Conservation (phyloP, 2,329 filamentous ascomycete species). For the Pseudocercospora fijiensis region DNA sequence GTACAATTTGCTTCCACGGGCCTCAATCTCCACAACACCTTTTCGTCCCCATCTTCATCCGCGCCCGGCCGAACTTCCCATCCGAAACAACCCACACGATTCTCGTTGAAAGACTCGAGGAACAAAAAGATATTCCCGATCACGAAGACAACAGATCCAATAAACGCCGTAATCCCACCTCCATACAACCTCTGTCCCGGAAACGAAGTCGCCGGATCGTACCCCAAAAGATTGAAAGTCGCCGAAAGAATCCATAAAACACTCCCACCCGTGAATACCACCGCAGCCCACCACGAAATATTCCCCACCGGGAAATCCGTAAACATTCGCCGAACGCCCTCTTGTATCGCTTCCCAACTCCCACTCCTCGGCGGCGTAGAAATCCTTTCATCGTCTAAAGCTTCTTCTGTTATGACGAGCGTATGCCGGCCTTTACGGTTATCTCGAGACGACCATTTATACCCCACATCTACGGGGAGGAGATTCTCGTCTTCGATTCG, state of each 20-base stretch:
- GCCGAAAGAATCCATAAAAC: slow-evolving; percentile 52
- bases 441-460: slow-evolving; percentile 45
- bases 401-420: background rate
- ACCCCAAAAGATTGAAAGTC: slow-evolving; percentile 64
- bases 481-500: background rate
- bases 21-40: slow-evolving; percentile 11
- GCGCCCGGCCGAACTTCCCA: slow-evolving; percentile 56
- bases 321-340: slow-evolving; percentile 55
- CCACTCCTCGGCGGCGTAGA: background rate
- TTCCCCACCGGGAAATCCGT: slow-evolving; percentile 21
- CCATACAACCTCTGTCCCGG: slow-evolving; percentile 53
- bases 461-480: slow-evolving; percentile 24
- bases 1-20: background rate
- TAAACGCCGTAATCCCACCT: slow-evolving; percentile 62
- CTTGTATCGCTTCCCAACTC: background rate
- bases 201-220: slow-evolving; percentile 51
- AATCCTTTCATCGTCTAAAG: background rate
- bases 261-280: slow-evolving; percentile 54
- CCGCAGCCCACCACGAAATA: slow-evolving; percentile 45
- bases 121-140: slow-evolving; percentile 60
- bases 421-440: slow-evolving; percentile 43
- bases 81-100: slow-evolving; percentile 64
- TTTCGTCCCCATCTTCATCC: slow-evolving; percentile 10
- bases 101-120: slow-evolving; percentile 67
- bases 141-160: slow-evolving; percentile 68